Conservation (phyloP, 1,284 basidiomycete species). For the Neolentinus lepideus region DNA sequence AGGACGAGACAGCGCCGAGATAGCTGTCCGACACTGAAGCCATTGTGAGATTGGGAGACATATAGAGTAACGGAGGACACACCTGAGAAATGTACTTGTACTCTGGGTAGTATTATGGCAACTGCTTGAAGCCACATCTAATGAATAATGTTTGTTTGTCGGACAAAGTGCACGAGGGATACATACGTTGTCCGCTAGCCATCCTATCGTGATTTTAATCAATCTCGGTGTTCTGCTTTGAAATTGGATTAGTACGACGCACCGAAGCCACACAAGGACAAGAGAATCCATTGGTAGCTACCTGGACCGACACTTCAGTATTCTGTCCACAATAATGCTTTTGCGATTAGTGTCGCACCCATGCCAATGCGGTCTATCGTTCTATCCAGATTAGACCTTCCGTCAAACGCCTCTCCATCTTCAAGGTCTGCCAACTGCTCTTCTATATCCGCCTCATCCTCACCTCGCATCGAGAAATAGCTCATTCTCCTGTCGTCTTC, state of each 20-base stretch:
- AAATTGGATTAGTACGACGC: conserved; percentile 25
- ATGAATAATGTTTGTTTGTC: conserved; percentile 24
- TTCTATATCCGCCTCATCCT: conserved; percentile 27
- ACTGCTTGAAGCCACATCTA: conserved; percentile 88
- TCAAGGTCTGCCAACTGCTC: conserved; percentile 29
- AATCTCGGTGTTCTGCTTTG: background rate
- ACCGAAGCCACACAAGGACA: conserved; percentile 84
- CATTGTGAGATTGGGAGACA: conserved; percentile 2
- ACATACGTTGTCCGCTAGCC: conserved; percentile 82
- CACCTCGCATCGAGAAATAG: conserved; percentile 24
- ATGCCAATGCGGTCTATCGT: conserved; percentile 89
- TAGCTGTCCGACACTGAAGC: conserved; percentile 59
- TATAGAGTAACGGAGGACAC: conserved; percentile 17
- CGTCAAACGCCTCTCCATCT: conserved; percentile 34
- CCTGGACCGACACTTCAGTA: conserved; percentile 26
- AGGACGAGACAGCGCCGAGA: conserved; percentile 72
- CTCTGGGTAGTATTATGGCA: conserved; percentile 88
- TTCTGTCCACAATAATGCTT: background rate
- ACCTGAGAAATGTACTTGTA: conserved; percentile 83
- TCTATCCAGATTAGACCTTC: conserved; percentile 69
- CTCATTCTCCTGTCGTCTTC: conserved; percentile 24
- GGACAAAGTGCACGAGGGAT: conserved; percentile 4
- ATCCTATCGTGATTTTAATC: conserved; percentile 37
- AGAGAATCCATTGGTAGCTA: conserved; percentile 74
- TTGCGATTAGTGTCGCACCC: conserved; percentile 41